Conservation (phyloP, 495 filamentous ascomycete genomes). For the Neurospora sp. region DNA sequence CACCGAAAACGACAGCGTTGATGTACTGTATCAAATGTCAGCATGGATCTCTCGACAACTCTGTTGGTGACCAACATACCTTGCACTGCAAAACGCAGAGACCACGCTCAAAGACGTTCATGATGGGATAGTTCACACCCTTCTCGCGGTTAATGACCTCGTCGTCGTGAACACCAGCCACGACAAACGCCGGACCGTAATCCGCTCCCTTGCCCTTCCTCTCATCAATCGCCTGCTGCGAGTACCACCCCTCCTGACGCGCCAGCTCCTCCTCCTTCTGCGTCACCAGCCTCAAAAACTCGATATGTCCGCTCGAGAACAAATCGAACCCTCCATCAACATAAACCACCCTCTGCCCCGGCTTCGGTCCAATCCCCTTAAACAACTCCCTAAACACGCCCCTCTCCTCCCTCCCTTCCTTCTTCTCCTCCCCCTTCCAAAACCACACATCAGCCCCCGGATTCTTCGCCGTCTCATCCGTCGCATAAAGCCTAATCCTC, state of each 20-base stretch:
- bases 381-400: slow-evolving; percentile 55
- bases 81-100: slow-evolving; percentile 92
- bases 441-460: slow-evolving; percentile 72
- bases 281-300: slow-evolving; percentile 72
- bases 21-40: slow-evolving; percentile 52
- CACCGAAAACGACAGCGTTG: slow-evolving; percentile 75
- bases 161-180: slow-evolving; percentile 90
- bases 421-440: slow-evolving; percentile 49
- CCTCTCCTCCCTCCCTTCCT: slow-evolving; percentile 34
- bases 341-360: slow-evolving; percentile 81
- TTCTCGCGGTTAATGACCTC: slow-evolving; percentile 91
- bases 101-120: slow-evolving; percentile 95
- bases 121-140: slow-evolving; percentile 96
- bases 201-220: slow-evolving; percentile 56
- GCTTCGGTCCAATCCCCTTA: slow-evolving; percentile 51
- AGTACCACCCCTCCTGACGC: slow-evolving; percentile 60
- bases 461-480: slow-evolving; percentile 61
- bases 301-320: slow-evolving; percentile 93
- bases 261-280: slow-evolving; percentile 59
- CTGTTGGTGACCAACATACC: slow-evolving; percentile 38
- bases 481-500: slow-evolving; percentile 74
- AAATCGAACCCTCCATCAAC: slow-evolving; percentile 96
- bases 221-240: slow-evolving; percentile 47
- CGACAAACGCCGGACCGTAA: slow-evolving; percentile 72
- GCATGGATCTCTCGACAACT: neutral